Percentiles rank a stretch among this genome's conserved stretches.
phyloP scores from a whole-genome alignment of 257 asterid species.

The Solanum corneliomulleri region DNA sequence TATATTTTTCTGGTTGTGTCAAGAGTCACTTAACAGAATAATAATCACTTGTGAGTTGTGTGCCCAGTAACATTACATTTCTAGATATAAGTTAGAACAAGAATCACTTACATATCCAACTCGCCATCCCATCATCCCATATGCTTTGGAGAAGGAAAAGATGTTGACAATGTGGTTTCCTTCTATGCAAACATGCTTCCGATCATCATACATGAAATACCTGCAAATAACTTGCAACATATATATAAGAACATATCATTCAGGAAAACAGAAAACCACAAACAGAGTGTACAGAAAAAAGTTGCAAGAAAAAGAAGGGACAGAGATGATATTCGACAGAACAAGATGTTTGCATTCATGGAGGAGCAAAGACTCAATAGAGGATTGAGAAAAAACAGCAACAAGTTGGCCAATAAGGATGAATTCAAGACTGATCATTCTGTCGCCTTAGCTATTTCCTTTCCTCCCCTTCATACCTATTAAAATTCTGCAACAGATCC shows the following conservation, averaged over 20 bases:
- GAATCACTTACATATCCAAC: constrained; percentile 84
- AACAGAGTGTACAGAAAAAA: not conserved
- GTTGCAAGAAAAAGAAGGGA: not conserved
- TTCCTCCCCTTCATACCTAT: not conserved
- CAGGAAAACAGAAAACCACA: not conserved
- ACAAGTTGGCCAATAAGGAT: not conserved
- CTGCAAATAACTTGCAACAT: constrained; percentile 26
- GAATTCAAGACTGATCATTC: not conserved
- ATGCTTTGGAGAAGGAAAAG: constrained; percentile 94
- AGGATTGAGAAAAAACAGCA: not conserved
- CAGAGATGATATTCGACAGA: not conserved
- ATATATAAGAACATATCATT: not conserved
- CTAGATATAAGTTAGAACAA: not conserved
- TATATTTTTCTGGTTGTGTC: not conserved
- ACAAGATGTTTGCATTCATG: not conserved
- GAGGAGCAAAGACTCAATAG: not conserved
- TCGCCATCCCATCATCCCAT: constrained; percentile 99
- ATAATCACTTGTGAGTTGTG: not conserved
- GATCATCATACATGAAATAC: constrained; percentile 95
- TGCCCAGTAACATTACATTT: not conserved
- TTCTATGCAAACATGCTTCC: constrained; percentile 70
- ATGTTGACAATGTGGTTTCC: constrained; percentile 72
- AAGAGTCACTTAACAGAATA: not conserved
- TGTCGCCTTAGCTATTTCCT: not conserved
- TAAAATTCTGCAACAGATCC: not conserved